Percentiles rank a stretch among this genome's conserved stretches.
Evolutionary conservation across 768 basidiomycete genomes (phyloP).

Genomic region (Paxillus involutus): DNA sequence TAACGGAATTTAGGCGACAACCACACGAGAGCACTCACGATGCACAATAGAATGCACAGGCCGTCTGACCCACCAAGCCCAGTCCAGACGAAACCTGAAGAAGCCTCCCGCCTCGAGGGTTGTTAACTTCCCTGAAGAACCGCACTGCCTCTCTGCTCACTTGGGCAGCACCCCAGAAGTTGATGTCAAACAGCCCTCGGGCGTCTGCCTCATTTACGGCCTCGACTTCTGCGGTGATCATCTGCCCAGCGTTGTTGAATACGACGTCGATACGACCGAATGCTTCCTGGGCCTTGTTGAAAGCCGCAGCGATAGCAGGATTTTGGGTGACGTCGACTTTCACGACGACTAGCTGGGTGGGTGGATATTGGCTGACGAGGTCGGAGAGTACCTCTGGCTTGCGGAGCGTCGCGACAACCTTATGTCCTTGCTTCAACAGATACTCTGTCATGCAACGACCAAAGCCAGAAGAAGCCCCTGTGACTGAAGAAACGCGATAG

Average conservation of each 20-base stretch:
- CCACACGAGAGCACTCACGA: slow-evolving; percentile 12
- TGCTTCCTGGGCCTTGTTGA: slow-evolving; percentile 24
- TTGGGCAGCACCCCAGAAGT: slow-evolving; percentile 32
- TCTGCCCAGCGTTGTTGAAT: slow-evolving; percentile 37
- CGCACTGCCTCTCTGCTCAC: slow-evolving; percentile 33
- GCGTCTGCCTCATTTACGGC: slow-evolving; percentile 30
- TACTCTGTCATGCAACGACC: slow-evolving; percentile 36
- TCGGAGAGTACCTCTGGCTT: slow-evolving; percentile 34
- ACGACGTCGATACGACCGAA: slow-evolving; percentile 40
- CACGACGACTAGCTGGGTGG: slow-evolving; percentile 21
- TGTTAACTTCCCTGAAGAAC: slow-evolving; percentile 38
- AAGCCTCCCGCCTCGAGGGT: slow-evolving; percentile 33
- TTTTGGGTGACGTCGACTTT: slow-evolving; percentile 32
- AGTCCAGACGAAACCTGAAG: slow-evolving; percentile 33
- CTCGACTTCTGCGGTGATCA: slow-evolving; percentile 33
- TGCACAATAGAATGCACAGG: slow-evolving; percentile 24
- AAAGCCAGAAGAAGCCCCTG: slow-evolving; percentile 40
- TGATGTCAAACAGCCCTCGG: slow-evolving; percentile 37
- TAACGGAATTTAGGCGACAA: background rate
- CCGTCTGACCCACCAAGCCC: slow-evolving; percentile 14
- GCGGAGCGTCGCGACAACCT: slow-evolving; percentile 44
- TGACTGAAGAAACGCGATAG: slow-evolving; percentile 27
- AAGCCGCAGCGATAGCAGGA: slow-evolving; percentile 26
- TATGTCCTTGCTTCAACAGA: slow-evolving; percentile 35
- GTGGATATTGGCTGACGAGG: slow-evolving; percentile 25